Percentiles rank a stretch among this genome's conserved stretches.
These are phyloP conservation scores for Malassezia sp. DNA, from an alignment of 1,284 basidiomycete species.

Conservation along the genomic window DNA sequence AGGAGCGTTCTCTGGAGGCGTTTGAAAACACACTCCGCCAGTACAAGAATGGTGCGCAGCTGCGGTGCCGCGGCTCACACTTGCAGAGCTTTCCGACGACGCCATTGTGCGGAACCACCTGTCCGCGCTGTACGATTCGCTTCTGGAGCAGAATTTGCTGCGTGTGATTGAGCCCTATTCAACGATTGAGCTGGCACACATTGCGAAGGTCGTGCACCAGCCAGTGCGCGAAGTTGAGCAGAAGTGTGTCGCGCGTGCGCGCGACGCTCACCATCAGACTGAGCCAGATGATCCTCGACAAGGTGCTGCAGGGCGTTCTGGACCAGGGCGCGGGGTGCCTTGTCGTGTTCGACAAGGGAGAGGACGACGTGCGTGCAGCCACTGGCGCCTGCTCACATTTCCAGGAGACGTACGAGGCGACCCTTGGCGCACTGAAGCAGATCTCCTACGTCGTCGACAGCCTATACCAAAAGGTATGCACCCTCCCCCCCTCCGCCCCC, in stretches of 20 bases:
- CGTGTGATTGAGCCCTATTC: conserved; percentile 92
- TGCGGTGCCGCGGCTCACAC: no score
- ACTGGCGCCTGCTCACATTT: background rate
- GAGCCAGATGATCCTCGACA: conserved; percentile 96
- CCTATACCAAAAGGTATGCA: conserved; percentile 57
- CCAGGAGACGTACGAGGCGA: conserved; percentile 72
- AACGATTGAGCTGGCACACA: conserved; percentile 76
- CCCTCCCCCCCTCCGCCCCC: background rate
- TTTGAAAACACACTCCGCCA: conserved; percentile 79
- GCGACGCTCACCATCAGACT: conserved; percentile 52
- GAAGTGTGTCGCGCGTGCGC: conserved; percentile 56
- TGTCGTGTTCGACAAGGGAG: conserved; percentile 72
- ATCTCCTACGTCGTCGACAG: conserved; percentile 83
- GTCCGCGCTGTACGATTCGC: conserved; percentile 80
- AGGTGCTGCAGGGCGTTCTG: conserved; percentile 81
- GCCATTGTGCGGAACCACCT: conserved; percentile 88
- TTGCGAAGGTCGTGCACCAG: conserved; percentile 79
- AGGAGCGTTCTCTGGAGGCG: conserved; percentile 73
- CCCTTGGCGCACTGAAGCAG: conserved; percentile 76
- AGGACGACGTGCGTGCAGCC: conserved; percentile 54
- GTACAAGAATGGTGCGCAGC: conserved; percentile 70
- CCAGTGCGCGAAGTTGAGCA: conserved; percentile 82
- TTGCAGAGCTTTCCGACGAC: conserved; percentile 77
- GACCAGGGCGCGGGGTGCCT: conserved; percentile 89
- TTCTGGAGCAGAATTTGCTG: conserved; percentile 86